phyloP scores from a whole-genome alignment of 2,329 filamentous ascomycete genomes.

The Cyanodermella asteris region DNA sequence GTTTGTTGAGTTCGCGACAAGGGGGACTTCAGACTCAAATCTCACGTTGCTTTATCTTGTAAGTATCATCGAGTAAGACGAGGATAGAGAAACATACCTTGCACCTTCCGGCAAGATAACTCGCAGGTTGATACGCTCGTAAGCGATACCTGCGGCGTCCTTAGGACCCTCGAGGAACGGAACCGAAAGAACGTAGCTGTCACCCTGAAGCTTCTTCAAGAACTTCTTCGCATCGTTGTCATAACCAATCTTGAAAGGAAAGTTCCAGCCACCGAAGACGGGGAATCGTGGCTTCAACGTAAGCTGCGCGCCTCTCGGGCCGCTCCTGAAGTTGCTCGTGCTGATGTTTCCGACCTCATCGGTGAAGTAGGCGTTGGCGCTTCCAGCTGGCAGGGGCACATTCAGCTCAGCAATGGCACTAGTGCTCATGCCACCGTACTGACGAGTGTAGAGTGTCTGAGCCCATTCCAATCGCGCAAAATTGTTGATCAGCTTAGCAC shows the following conservation, averaged over 20 bases:
- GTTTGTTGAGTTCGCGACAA: constrained; percentile 37
- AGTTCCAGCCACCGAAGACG: constrained; percentile 95
- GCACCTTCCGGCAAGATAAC: constrained; percentile 83
- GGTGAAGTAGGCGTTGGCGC: constrained; percentile 75
- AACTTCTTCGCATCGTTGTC: constrained; percentile 65
- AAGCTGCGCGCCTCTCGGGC: constrained; percentile 55
- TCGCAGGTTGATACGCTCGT: constrained; percentile 57
- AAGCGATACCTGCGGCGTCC: constrained; percentile 65
- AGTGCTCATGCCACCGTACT: constrained; percentile 55
- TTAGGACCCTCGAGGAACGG: constrained; percentile 87
- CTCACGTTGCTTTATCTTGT: constrained; percentile 46
- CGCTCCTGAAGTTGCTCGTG: constrained; percentile 67
- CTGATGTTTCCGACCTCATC: constrained; percentile 95
- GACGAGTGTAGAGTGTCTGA: constrained; percentile 55
- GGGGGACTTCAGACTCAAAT: constrained; percentile 51
- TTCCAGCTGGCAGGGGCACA: constrained; percentile 59
- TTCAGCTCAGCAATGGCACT: constrained; percentile 63
- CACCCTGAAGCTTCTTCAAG: constrained; percentile 39
- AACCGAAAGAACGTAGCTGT: constrained; percentile 60
- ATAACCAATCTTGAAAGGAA: constrained; percentile 92
- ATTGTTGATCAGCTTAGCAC: constrained; percentile 50
- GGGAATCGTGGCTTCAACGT: constrained; percentile 89
- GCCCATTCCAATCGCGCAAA: constrained; percentile 64
- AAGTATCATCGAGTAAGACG: not conserved
- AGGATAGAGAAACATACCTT: constrained; percentile 32